A percentile compares a stretch with the other conserved stretches of the same genome.
Conservation (phyloP, 371 early-diverging fungal genomes). For the Mortierella sp. region DNA sequence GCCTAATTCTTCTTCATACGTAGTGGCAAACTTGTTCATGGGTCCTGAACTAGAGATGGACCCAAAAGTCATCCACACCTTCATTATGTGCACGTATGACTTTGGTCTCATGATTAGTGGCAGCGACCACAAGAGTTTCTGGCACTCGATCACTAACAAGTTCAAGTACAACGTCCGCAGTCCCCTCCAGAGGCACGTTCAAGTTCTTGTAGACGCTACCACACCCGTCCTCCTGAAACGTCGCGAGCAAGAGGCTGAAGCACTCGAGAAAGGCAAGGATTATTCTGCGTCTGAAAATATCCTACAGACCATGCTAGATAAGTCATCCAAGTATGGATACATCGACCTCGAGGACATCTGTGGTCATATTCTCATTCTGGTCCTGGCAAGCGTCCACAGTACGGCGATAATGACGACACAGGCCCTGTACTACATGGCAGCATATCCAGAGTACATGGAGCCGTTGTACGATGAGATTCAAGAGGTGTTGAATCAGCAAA, state of each 20-base stretch:
- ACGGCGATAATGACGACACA: slow-evolving; percentile 27
- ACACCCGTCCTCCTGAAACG: slow-evolving; percentile 6
- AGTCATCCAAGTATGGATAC: not conserved
- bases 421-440: slow-evolving; percentile 53
- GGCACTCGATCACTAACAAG: not conserved
- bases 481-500: slow-evolving; percentile 28
- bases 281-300: slow-evolving; percentile 4
- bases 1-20: not conserved
- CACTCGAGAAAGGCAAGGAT: slow-evolving; percentile 2
- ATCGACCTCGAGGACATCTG: slow-evolving; percentile 15
- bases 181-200: slow-evolving; percentile 7
- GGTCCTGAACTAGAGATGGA: too few relatives aligned
- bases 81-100: slow-evolving; percentile 6
- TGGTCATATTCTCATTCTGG: slow-evolving; percentile 25
- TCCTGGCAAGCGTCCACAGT: slow-evolving; percentile 56
- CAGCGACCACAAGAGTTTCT: not conserved
- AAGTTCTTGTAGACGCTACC: slow-evolving; percentile 2
- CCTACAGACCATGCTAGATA: slow-evolving; percentile 9
- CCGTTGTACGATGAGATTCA: slow-evolving; percentile 56
- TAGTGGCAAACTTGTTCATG: too few relatives aligned
- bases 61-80: too few relatives aligned
- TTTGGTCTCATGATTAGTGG: not conserved
- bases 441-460: slow-evolving; percentile 49
- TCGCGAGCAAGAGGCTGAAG: not conserved
- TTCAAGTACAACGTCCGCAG: slow-evolving; percentile 1